Percentiles rank a stretch among this genome's conserved stretches.
phyloP scores from a whole-genome alignment of 805 yeast genomes.

The Saturnispora saitoi region DNA sequence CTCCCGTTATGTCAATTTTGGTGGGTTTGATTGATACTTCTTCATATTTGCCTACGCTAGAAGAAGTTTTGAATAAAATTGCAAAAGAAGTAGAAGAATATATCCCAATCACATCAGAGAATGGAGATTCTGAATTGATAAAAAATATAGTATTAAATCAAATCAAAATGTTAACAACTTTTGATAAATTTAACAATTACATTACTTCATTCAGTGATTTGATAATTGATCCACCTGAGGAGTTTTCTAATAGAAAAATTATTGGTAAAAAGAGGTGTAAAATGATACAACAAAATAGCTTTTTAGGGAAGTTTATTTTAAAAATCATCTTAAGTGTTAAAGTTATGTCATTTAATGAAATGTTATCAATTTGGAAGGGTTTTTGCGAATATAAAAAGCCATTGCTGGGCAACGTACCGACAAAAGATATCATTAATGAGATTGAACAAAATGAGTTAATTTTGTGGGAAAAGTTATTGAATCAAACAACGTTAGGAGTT shows the following conservation, averaged over 20 bases:
- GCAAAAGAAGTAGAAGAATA: slow-evolving; percentile 24
- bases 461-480: neutral
- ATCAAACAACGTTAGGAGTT: neutral
- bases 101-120: neutral
- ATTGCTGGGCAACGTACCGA: slow-evolving; percentile 6
- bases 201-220: slow-evolving; percentile 26
- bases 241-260: slow-evolving; percentile 8
- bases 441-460: slow-evolving; percentile 8
- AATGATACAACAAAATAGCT: slow-evolving; percentile 31
- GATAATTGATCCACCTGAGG: slow-evolving; percentile 24
- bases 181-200: slow-evolving; percentile 40
- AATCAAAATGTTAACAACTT: slow-evolving; percentile 40
- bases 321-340: slow-evolving; percentile 33
- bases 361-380: slow-evolving; percentile 34
- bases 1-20: slow-evolving; percentile 34
- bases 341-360: slow-evolving; percentile 40
- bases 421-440: neutral
- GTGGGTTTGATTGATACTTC: slow-evolving; percentile 34
- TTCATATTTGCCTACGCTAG: slow-evolving; percentile 18
- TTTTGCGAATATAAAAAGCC: slow-evolving; percentile 32
- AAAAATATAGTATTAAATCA: slow-evolving; percentile 7
- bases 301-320: slow-evolving; percentile 39
- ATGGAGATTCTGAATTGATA: neutral
- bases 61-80: slow-evolving; percentile 14
- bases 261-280: slow-evolving; percentile 13